Evolutionary conservation across 306 rosid species (phyloP).

Genomic region (Senna tora): DNA sequence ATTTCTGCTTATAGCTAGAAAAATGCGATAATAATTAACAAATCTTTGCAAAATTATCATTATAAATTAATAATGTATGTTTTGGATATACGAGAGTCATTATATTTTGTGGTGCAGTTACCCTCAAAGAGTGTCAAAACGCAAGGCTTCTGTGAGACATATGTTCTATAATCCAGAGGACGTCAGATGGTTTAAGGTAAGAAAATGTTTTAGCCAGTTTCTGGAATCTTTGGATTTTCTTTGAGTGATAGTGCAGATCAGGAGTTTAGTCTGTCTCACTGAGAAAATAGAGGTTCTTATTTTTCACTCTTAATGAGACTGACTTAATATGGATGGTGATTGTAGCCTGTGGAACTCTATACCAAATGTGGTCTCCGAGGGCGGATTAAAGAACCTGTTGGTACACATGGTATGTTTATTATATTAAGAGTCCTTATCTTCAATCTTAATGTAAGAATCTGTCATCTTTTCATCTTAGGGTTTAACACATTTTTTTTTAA

Average conservation of each 20-base stretch:
- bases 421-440: conserved; percentile 5
- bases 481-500: too few relatives aligned
- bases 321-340: conserved; percentile 40
- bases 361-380: conserved; percentile 89
- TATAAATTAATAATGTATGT: background rate
- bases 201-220: conserved; percentile 22
- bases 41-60: background rate
- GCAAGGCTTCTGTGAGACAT: conserved; percentile 77
- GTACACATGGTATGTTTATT: conserved; percentile 85
- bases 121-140: conserved; percentile 92
- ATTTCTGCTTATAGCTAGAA: background rate
- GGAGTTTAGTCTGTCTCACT: background rate
- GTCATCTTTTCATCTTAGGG: conserved; percentile 16
- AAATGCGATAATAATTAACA: background rate
- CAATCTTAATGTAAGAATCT: conserved; percentile 21
- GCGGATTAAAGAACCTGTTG: conserved; percentile 91
- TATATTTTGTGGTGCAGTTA: conserved; percentile 66
- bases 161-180: conserved; percentile 98
- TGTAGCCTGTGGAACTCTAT: conserved; percentile 95
- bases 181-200: conserved; percentile 93
- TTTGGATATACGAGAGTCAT: conserved; percentile 13
- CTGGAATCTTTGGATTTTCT: conserved; percentile 14
- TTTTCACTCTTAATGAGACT: conserved; percentile 15
- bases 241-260: conserved; percentile 5
- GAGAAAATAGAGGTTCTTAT: background rate